Evolutionary conservation across 768 basidiomycete species (phyloP).

Genomic region (Trametopsis cervina): DNA sequence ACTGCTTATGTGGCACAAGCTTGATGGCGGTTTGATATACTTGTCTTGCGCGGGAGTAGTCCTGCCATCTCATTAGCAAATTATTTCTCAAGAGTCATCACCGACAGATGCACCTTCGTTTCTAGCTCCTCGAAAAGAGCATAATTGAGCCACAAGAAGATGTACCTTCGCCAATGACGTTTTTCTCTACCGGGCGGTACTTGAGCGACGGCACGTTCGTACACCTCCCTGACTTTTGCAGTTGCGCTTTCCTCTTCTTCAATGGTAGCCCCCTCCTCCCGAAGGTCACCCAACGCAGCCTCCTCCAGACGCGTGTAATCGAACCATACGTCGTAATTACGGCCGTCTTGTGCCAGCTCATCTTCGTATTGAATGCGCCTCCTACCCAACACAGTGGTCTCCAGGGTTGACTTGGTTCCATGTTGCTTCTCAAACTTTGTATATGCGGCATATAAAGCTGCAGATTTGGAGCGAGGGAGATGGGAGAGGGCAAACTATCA

Average conservation of each 20-base stretch:
- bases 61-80: slow-evolving; percentile 36
- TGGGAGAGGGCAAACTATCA: slow-evolving; percentile 88
- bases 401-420: slow-evolving; percentile 80
- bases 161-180: slow-evolving; percentile 84
- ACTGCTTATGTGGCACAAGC: slow-evolving; percentile 92
- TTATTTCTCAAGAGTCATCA: background rate
- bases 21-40: slow-evolving; percentile 87
- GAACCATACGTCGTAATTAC: slow-evolving; percentile 98
- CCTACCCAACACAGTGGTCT: slow-evolving; percentile 92
- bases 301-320: slow-evolving; percentile 94
- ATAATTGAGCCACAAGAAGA: slow-evolving; percentile 92
- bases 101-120: slow-evolving; percentile 54
- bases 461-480: slow-evolving; percentile 89
- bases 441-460: slow-evolving; percentile 81
- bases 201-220: slow-evolving; percentile 92
- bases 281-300: slow-evolving; percentile 69
- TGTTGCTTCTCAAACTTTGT: slow-evolving; percentile 99
- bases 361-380: slow-evolving; percentile 99
- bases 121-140: slow-evolving; percentile 97
- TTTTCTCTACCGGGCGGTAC: slow-evolving; percentile 94
- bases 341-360: slow-evolving; percentile 82
- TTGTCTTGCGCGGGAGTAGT: slow-evolving; percentile 78
- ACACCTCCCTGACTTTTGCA: slow-evolving; percentile 81
- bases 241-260: slow-evolving; percentile 61
- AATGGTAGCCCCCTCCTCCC: slow-evolving; percentile 63